phyloP scores from a whole-genome alignment of 371 early-diverging fungal species.

The Mucor velutinosus region DNA sequence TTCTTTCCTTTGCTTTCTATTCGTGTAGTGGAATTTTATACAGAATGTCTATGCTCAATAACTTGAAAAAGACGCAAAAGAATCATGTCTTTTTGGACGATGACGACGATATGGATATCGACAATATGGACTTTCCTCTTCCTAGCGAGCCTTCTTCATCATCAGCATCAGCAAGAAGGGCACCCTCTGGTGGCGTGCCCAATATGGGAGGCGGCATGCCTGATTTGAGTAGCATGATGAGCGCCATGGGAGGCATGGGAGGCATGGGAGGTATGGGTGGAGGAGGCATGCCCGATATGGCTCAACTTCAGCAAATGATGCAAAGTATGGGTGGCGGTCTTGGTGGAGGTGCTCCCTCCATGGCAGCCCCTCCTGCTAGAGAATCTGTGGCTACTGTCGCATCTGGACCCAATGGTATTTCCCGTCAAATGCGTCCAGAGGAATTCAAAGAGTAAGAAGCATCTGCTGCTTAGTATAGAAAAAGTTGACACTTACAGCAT shows the following conservation, averaged over 20 bases:
- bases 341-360: neutral
- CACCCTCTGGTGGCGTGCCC: neutral
- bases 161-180: constrained; percentile 2
- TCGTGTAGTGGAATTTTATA: neutral
- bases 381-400: constrained; percentile 33
- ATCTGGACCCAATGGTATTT: constrained; percentile 33
- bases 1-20: constrained; percentile 8
- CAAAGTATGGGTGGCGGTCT: constrained; percentile 17
- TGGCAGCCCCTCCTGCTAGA: constrained; percentile 3
- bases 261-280: constrained; percentile 16
- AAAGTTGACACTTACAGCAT: neutral
- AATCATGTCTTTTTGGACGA: constrained; percentile 48
- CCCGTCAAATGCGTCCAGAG: constrained; percentile 39
- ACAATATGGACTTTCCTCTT: constrained; percentile 72
- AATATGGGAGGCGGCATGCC: constrained; percentile 30
- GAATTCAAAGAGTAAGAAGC: constrained; percentile 40
- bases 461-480: neutral
- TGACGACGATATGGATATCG: constrained; percentile 59
- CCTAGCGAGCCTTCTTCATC: constrained; percentile 40
- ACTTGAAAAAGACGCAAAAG: constrained; percentile 44
- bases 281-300: constrained; percentile 29
- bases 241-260: constrained; percentile 27
- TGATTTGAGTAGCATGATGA: constrained; percentile 33
- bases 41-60: constrained; percentile 48
- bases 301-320: constrained; percentile 36